Evolutionary conservation across 129 eudicot genomes (phyloP).

Genomic region (Ambrosia artemisiifolia): DNA sequence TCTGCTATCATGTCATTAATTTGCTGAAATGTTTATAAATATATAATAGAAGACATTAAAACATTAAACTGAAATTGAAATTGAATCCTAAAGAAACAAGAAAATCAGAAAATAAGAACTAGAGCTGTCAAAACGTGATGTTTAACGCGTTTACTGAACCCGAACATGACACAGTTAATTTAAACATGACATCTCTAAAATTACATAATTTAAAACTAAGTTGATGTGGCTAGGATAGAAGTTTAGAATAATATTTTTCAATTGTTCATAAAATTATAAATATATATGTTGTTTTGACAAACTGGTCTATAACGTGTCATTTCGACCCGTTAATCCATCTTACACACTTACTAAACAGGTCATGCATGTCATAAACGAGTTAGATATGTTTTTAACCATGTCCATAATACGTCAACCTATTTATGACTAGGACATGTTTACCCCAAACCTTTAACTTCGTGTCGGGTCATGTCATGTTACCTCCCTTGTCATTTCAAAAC

Average conservation of each 20-base stretch:
- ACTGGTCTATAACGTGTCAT: neutral
- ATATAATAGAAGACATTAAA: neutral
- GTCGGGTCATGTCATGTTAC: slow-evolving; percentile 22
- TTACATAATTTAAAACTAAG: neutral
- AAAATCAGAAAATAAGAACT: neutral
- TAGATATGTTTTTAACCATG: neutral
- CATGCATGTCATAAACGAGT: too few relatives aligned
- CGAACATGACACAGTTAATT: neutral
- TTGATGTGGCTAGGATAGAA: neutral
- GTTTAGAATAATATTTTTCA: neutral
- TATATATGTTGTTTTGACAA: neutral
- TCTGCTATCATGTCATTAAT: slow-evolving; percentile 68
- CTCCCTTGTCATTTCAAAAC: slow-evolving; percentile 75
- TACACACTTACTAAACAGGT: neutral
- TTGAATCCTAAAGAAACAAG: neutral
- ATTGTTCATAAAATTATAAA: neutral
- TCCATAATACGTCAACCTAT: neutral
- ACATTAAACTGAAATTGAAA: neutral
- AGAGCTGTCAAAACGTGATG: neutral
- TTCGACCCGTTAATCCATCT: neutral
- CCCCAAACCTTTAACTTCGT: neutral
- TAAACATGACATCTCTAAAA: too few relatives aligned
- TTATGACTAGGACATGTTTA: neutral
- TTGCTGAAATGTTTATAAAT: slow-evolving; percentile 39
- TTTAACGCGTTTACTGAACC: too few relatives aligned